phyloP scores from a whole-genome alignment of 257 asterid species.

The Knoxia roxburghii region DNA sequence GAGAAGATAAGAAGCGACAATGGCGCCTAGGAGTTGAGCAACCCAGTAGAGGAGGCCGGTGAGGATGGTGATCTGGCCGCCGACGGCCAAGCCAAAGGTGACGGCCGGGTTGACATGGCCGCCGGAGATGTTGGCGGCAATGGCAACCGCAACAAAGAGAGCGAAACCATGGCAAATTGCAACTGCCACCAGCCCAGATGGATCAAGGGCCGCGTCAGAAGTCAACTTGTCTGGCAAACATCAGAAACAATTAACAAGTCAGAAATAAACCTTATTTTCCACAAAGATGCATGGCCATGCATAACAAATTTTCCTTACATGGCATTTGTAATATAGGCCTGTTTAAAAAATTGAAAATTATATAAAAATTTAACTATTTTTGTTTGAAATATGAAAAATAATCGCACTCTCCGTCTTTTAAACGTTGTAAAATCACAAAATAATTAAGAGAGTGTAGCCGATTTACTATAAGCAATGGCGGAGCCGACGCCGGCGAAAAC shows the following conservation, averaged over 20 bases:
- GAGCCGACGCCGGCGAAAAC: conserved; percentile 98
- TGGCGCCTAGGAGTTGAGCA: conserved; percentile 77
- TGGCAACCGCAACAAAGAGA: conserved; percentile 70
- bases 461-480: conserved; percentile 84
- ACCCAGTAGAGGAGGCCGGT: conserved; percentile 79
- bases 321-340: no score
- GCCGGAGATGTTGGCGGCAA: conserved; percentile 88
- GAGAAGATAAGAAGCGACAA: conserved; percentile 57
- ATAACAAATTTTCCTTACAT: no score
- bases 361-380: no score
- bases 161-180: conserved; percentile 76
- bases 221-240: conserved; percentile 59
- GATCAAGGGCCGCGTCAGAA: conserved; percentile 56
- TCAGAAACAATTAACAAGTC: not conserved
- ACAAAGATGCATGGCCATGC: conserved; percentile 1
- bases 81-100: conserved; percentile 80
- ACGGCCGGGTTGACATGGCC: conserved; percentile 91
- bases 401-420: no score
- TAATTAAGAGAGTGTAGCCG: not conserved
- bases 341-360: no score
- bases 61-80: conserved; percentile 79
- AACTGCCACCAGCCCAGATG: conserved; percentile 70
- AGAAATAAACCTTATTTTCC: not conserved
- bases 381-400: not conserved
- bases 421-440: no score